A percentile compares a stretch with the other conserved stretches of the same genome.
Evolutionary conservation across 805 yeast genomes (phyloP).

Genomic region (Pichia occidentalis): DNA sequence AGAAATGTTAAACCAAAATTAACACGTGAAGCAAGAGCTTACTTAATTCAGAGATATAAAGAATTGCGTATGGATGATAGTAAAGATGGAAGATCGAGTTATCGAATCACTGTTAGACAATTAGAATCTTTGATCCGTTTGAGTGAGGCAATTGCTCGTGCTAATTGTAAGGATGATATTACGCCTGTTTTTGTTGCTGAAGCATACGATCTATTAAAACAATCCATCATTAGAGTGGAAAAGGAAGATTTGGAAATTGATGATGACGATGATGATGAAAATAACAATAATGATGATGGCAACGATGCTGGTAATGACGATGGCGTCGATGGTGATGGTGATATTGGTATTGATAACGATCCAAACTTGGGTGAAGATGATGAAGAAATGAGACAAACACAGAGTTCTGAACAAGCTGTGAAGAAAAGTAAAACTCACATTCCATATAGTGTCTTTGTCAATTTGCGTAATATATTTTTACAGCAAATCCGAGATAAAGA

Average conservation of each 20-base stretch:
- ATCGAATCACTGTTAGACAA: slow-evolving; percentile 95
- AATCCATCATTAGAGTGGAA: slow-evolving; percentile 89
- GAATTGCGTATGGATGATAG: slow-evolving; percentile 87
- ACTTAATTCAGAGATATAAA: slow-evolving; percentile 71
- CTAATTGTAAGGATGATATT: slow-evolving; percentile 86
- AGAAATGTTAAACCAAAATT: slow-evolving; percentile 86
- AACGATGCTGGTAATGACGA: slow-evolving; percentile 35
- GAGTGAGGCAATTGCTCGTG: slow-evolving; percentile 94
- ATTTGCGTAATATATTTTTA: slow-evolving; percentile 76
- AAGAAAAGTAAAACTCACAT: slow-evolving; percentile 41
- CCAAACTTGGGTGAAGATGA: slow-evolving; percentile 1
- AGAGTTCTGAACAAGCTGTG: slow-evolving; percentile 6
- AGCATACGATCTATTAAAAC: slow-evolving; percentile 83
- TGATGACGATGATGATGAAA: slow-evolving; percentile 42
- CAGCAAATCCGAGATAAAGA: slow-evolving; percentile 36
- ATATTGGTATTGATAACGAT: slow-evolving; percentile 6
- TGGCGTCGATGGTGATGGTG: slow-evolving; percentile 17
- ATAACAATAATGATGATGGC: slow-evolving; percentile 20
- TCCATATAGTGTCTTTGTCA: slow-evolving; percentile 79
- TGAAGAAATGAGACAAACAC: slow-evolving; percentile 5
- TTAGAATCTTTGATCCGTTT: slow-evolving; percentile 89
- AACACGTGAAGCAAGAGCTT: slow-evolving; percentile 74
- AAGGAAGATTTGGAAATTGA: slow-evolving; percentile 86
- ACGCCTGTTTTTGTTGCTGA: slow-evolving; percentile 84
- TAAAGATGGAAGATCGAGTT: slow-evolving; percentile 82